Base-by-base conservation (phyloP, 2,329 filamentous ascomycete genomes). In the Cryphonectria parasitica region DNA sequence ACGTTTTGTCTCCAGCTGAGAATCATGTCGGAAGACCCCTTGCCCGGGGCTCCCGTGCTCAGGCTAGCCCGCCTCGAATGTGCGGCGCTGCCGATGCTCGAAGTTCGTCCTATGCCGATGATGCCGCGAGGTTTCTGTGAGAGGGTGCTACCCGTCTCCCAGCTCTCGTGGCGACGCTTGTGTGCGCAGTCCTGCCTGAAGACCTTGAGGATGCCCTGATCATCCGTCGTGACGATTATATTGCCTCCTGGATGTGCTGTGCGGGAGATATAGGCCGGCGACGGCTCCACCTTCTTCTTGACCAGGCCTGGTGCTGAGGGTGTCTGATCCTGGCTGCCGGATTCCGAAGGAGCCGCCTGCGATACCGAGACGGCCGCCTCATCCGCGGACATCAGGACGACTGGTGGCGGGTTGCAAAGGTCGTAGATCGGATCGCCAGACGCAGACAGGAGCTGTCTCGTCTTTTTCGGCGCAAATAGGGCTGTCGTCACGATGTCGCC, bases 371-470 rank as follows among this genome's bases (percentile, higher is more conserved):
- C 77, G 25, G 76, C 73, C 41, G 80, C 81, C 76, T 96, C 93
- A 28, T 91, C 89, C 36, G 90, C 87, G 74, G 91, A 94, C 72
- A 95, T 85, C 25, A 98, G 84, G 8, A 90, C 95, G 22, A 98
- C 90, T 0, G 95, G 94, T 0, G 95, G 96, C 6, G 96, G 96
- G 75, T 98, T 98, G 84, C 96, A 98, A 0, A 98, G 86, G 76
- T 98, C 95, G 79, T 94, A 99, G n/a, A 99, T 88, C 1, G 96
- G 95, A 78, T 99, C 95, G 69, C 93, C 92, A 0, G 94, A 97
- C 19, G 88, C 87, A 66, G 92, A 90, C 0, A 99, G 86, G 2
- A 96, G 84, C 76, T 92, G 91, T 70, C 93, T 89, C 15, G 94
- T 94, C 76, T 89, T 89, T 0, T 88, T 88, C 0, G 96, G 95